phyloP scores from a whole-genome alignment of 345 rosid species.

The Alliaria petiolata region DNA sequence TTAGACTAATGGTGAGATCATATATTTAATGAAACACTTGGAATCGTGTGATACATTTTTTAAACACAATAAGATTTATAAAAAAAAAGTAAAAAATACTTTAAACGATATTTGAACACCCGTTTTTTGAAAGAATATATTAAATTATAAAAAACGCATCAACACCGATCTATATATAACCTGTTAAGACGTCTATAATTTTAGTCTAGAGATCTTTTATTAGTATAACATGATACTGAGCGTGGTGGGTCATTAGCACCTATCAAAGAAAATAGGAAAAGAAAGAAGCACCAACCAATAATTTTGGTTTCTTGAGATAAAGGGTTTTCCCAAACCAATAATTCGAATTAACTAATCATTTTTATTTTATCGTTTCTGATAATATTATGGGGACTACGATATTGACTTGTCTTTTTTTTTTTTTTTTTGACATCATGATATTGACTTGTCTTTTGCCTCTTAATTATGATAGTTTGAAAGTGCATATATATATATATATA shows the following conservation, averaged over 20 bases:
- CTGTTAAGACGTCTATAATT: no score
- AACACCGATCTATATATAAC: no score
- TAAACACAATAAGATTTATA: no score
- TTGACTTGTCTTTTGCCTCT: background rate
- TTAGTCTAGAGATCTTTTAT: background rate
- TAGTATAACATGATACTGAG: background rate
- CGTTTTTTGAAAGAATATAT: no score
- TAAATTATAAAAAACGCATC: no score
- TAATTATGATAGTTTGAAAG: background rate
- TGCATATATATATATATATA: background rate
- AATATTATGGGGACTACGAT: conserved; percentile 14
- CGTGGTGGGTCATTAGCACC: conserved; percentile 1
- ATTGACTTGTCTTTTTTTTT: conserved; percentile 10
- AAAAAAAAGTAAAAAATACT: no score
- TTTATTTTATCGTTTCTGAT: background rate
- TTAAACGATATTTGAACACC: no score
- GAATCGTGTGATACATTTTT: no score
- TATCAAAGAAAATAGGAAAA: background rate
- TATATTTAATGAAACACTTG: no score
- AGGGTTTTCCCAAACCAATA: no score
- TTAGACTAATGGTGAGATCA: no score
- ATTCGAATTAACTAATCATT: background rate
- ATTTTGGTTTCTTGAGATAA: no score
- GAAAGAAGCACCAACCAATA: conserved; percentile 3
- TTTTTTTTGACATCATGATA: conserved; percentile 9